Evolutionary conservation across 768 basidiomycete genomes (phyloP), one percentile per base, ranked within the genome.

Genomic region (Naganishia friedmannii): DNA sequence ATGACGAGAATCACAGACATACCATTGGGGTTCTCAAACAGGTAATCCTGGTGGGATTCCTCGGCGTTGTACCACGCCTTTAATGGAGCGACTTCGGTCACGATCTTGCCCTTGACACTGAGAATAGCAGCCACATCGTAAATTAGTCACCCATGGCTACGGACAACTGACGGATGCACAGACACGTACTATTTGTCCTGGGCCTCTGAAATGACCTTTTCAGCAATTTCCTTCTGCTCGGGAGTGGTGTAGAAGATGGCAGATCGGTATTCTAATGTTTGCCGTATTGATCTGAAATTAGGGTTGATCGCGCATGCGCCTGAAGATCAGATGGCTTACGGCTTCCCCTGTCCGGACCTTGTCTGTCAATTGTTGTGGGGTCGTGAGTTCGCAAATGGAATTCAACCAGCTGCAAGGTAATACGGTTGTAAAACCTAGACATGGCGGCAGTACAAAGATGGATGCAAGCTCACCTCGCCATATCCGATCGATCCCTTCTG

Each of bases 381-480:
- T 96, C 93, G 76, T 97, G 94, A 0, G 91, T 92, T 55, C 95
- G 86, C 80, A 93, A 95, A 82, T 95, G 95, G 84, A 93, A 94
- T 81, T 95, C 92, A 39, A 94, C 91, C 39, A 97, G 87, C 60
- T 63, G 60, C 19, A 3, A 58, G 15, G 42, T 42, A 13, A 28
- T 26, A 46, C 19, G 32, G 26, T 4, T 17, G 37, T 34, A 46
- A 26, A 3, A 10, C 15, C 37, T 26, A 26, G 37, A 12, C 21
- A 28, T 0, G 28, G 6, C 21, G 37, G 10, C 21, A 42, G 7
- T 51, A 51, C 48, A 23, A 12, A 13, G 39, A n/a, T 26, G 42
- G 7, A 13, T 13, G 42, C 7, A 26, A 23, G n/a, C 29, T 45
- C 42, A 63, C 60, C 78, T 95, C 88, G 9, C 83, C 91, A 75